Conservation (phyloP, 305 asterid species). For the Fraxinus velutina region DNA sequence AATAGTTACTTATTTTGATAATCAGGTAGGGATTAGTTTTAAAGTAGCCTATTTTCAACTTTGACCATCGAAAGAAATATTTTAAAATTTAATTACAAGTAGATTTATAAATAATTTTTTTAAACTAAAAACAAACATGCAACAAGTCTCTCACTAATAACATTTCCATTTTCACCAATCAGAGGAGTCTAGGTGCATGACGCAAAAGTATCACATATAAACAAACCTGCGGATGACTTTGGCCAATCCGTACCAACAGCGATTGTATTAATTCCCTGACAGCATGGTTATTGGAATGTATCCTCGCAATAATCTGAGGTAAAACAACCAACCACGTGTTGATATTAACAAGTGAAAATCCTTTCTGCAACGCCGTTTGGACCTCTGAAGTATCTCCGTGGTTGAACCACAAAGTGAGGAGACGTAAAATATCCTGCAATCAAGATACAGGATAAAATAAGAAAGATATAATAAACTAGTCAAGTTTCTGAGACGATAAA, state of each 20-base stretch:
- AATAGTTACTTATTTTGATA: neutral
- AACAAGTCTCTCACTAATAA: neutral
- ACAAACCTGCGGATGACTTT: slow-evolving; percentile 95
- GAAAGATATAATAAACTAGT: neutral
- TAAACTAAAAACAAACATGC: neutral
- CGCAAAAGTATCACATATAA: slow-evolving; percentile 7
- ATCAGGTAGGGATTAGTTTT: neutral
- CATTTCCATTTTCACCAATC: neutral
- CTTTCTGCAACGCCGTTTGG: slow-evolving; percentile 89
- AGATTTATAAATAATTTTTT: neutral
- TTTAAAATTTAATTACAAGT: neutral
- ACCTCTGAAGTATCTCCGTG: slow-evolving; percentile 97
- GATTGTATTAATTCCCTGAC: slow-evolving; percentile 95
- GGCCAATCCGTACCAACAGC: slow-evolving; percentile 90
- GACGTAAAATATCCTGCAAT: slow-evolving; percentile 91
- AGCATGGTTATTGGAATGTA: slow-evolving; percentile 92
- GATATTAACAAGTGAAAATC: slow-evolving; percentile 90
- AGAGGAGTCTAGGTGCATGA: slow-evolving; percentile 4
- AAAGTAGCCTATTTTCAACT: neutral
- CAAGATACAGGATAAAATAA: slow-evolving; percentile 6
- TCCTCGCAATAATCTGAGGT: slow-evolving; percentile 99
- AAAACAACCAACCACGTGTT: slow-evolving; percentile 99
- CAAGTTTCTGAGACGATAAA: slow-evolving; percentile 5
- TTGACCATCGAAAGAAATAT: neutral
- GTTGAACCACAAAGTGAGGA: slow-evolving; percentile 99